Evolutionary conservation across 1,139 yeast genomes (phyloP).

Genomic region (Pichia sp.): DNA sequence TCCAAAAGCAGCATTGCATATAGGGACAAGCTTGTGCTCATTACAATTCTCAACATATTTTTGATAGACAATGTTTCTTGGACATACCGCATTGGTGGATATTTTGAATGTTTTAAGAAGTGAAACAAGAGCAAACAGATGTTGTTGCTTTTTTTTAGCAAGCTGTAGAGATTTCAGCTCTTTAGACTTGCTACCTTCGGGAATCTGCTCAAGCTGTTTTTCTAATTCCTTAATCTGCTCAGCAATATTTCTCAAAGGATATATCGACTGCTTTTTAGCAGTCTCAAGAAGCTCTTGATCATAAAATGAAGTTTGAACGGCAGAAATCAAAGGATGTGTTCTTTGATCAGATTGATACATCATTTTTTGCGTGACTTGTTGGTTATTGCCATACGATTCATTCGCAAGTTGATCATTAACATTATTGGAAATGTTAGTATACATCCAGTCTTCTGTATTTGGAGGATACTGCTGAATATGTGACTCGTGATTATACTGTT

Average conservation of each 20-base stretch:
- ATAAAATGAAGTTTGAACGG: too few species aligned
- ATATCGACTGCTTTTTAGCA: constrained; percentile 35
- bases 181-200: constrained; percentile 16
- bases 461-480: too few species aligned
- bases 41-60: constrained; percentile 72
- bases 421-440: too few species aligned
- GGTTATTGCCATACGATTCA: too few species aligned
- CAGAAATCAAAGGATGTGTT: not conserved
- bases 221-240: not conserved
- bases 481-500: not conserved
- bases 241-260: constrained; percentile 1
- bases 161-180: constrained; percentile 17
- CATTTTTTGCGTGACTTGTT: too few species aligned
- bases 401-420: too few species aligned
- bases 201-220: constrained; percentile 1
- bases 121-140: constrained; percentile 79
- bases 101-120: constrained; percentile 61
- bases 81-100: constrained; percentile 65
- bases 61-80: constrained; percentile 76
- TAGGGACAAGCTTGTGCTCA: constrained; percentile 55
- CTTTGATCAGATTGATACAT: too few species aligned
- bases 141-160: constrained; percentile 38
- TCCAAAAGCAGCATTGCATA: constrained; percentile 85
- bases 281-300: constrained; percentile 41
- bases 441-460: too few species aligned